Evolutionary conservation across 2,329 filamentous ascomycete genomes (phyloP).

Genomic region (Amphichorda felina): DNA sequence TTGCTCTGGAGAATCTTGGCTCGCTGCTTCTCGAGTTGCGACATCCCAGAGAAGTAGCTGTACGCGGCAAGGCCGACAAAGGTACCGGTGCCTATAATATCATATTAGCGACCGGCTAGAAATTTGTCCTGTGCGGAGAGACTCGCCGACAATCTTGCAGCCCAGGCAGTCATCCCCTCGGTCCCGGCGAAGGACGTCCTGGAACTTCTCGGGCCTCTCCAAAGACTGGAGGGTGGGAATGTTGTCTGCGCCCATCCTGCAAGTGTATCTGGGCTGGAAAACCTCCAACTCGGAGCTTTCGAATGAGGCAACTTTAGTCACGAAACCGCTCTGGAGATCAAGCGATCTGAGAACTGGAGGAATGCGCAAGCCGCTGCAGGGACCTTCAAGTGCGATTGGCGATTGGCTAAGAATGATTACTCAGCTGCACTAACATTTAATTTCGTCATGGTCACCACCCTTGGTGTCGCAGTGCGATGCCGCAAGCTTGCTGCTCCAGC

Average conservation of each 20-base stretch:
- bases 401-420: slow-evolving; percentile 7
- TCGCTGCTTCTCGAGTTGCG: slow-evolving; percentile 56
- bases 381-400: no score
- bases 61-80: slow-evolving; percentile 68
- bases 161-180: slow-evolving; percentile 55
- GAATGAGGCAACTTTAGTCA: no score
- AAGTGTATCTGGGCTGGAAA: no score
- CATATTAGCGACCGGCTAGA: slow-evolving; percentile 1
- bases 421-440: slow-evolving; percentile 10
- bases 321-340: neutral
- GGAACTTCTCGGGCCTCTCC: slow-evolving; percentile 48
- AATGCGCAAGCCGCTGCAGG: neutral
- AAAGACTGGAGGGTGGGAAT: slow-evolving; percentile 38
- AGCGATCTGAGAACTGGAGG: neutral
- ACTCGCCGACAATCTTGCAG: slow-evolving; percentile 60
- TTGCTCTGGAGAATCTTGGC: slow-evolving; percentile 56
- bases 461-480: slow-evolving; percentile 3
- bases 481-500: no score
- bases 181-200: slow-evolving; percentile 44
- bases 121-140: no score
- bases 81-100: slow-evolving; percentile 54
- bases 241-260: slow-evolving; percentile 23
- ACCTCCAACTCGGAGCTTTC: no score
- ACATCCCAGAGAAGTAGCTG: slow-evolving; percentile 64
- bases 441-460: slow-evolving; percentile 17